Base-by-base conservation (phyloP, 352 stramenopile species). In the Pythium angustatum region DNA sequence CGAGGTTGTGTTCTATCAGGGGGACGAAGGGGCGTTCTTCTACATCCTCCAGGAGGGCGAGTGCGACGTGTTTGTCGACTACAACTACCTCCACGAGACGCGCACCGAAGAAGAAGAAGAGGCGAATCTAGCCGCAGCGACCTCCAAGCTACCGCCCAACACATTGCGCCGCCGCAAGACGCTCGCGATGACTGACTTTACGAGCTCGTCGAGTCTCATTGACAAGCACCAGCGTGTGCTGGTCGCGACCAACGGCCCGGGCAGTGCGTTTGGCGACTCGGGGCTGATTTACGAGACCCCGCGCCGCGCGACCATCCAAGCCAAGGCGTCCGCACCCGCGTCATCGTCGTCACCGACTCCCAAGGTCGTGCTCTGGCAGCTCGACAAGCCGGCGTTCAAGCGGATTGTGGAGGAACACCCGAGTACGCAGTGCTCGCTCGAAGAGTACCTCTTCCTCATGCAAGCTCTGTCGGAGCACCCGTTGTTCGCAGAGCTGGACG, bases 1-100 rank as follows among this genome's bases (percentile, higher is more conserved):
- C n/a, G 81, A 94, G 48, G 81, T 93, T 1, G 83, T 93, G 19
- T 96, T 96, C 58, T 93, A 93, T 59, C 87, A 96, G 62, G 87
- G 87, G n/a, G 71, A 66, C 10, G 59, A 73, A 0, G 85, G 87
- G 14, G 84, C 92, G 48, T 91, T 69, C 56, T 96, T 96, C 45
- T 93, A 93, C 62, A 87, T 96, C 57, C 71, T 96, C 26, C 71
- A 93, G 51, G 48, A 77, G 22, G 85, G 87, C 28, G 79, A 93
- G 68, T 92, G 85, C 41, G 82, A 96, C 45, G 85, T 94, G 5
- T 89, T 87, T 56, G 85, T 96, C 5, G 77, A 96, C 60, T 93
- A 96, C 62, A 81, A 91, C 36, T 77, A 90, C 53, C 50, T 88
- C n/a, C 45, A 62, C 3, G 69, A 78, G 58, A 90, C 71, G 19